Evolutionary conservation across 805 yeast genomes (phyloP).

Genomic region (Pichia phayaonensis): DNA sequence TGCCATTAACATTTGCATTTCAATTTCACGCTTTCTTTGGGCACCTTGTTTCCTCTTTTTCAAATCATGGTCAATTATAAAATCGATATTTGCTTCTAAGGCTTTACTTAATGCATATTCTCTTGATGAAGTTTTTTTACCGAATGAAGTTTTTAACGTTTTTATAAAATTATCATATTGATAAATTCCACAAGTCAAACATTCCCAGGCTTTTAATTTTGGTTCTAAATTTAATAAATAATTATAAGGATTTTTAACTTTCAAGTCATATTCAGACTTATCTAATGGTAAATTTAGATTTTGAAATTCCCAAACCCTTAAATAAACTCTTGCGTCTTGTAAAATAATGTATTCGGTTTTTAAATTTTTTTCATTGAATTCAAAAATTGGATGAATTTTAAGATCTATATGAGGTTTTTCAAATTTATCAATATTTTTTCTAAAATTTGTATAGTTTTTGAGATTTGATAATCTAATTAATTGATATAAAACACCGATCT

Average conservation of each 20-base stretch:
- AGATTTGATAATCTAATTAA: slow-evolving; percentile 33
- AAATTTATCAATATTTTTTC: slow-evolving; percentile 39
- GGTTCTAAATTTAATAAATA: slow-evolving; percentile 29
- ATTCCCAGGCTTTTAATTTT: slow-evolving; percentile 28
- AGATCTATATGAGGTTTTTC: slow-evolving; percentile 22
- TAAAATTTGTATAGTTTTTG: slow-evolving; percentile 37
- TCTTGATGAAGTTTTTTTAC: slow-evolving; percentile 19
- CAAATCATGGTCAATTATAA: slow-evolving; percentile 37
- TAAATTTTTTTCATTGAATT: slow-evolving; percentile 9
- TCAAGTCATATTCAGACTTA: slow-evolving; percentile 23
- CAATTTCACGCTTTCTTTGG: slow-evolving; percentile 53
- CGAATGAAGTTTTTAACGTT: slow-evolving; percentile 26
- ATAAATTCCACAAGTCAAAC: slow-evolving; percentile 38
- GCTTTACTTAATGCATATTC: slow-evolving; percentile 25
- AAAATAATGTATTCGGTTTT: slow-evolving; percentile 31
- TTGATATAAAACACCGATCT: slow-evolving; percentile 40
- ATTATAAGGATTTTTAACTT: slow-evolving; percentile 15
- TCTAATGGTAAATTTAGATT: slow-evolving; percentile 30
- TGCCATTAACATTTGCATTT: slow-evolving; percentile 54
- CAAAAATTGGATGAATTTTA: slow-evolving; percentile 18
- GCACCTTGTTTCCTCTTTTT: slow-evolving; percentile 46
- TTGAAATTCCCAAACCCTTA: slow-evolving; percentile 27
- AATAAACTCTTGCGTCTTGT: slow-evolving; percentile 48
- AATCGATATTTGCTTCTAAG: slow-evolving; percentile 28
- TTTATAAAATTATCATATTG: slow-evolving; percentile 32